phyloP scores from a whole-genome alignment of 169 alveolate genomes.

The Eimeria zaria region DNA sequence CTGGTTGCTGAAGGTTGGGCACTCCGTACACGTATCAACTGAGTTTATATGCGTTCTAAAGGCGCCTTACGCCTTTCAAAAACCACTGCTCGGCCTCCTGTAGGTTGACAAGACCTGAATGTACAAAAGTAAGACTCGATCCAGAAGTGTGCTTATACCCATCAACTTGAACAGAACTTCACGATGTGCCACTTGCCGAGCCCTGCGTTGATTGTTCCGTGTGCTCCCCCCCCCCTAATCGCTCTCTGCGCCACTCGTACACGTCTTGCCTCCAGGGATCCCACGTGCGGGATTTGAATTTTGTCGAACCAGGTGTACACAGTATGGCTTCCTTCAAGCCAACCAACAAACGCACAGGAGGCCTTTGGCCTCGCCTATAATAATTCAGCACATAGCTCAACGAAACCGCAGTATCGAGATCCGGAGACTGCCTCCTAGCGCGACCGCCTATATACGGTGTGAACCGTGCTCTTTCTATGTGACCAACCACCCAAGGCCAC shows the following conservation, averaged over 20 bases:
- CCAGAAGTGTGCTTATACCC: background rate
- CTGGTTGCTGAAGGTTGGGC: background rate
- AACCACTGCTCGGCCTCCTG: background rate
- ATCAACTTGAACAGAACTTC: background rate
- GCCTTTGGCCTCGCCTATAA: background rate
- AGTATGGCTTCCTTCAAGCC: background rate
- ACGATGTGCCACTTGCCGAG: background rate
- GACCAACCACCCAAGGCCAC: constrained; percentile 34
- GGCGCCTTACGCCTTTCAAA: background rate
- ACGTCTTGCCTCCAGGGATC: constrained; percentile 3
- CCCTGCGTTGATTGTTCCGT: background rate
- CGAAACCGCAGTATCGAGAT: background rate
- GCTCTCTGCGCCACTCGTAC: background rate
- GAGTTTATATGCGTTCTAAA: background rate
- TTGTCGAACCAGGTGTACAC: background rate
- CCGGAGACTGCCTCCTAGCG: background rate
- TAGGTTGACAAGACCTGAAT: background rate
- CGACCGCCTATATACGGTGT: background rate
- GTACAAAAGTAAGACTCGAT: background rate
- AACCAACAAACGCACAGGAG: constrained; percentile 3
- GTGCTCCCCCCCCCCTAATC: background rate
- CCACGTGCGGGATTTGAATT: background rate
- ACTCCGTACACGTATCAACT: background rate
- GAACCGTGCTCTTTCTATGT: background rate
- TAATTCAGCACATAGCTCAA: background rate